Conservation (phyloP, 2,329 filamentous ascomycete species). For the Didymella keratinophila region DNA sequence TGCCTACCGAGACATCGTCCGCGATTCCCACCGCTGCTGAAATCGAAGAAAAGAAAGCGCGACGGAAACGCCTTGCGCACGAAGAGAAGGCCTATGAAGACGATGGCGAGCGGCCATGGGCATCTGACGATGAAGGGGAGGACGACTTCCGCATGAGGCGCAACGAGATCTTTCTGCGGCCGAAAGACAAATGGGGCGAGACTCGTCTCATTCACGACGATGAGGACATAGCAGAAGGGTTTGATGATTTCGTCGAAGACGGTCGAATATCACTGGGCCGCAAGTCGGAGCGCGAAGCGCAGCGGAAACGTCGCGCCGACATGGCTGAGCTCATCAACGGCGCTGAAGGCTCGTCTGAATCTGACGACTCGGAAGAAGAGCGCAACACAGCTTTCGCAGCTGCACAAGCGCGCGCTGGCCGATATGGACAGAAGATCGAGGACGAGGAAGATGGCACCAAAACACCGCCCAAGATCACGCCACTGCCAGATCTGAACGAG, state of each 20-base stretch:
- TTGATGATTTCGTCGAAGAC: constrained; percentile 90
- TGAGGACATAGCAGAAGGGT: constrained; percentile 91
- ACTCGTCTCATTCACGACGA: constrained; percentile 83
- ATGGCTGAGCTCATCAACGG: constrained; percentile 85
- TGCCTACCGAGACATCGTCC: constrained; percentile 43
- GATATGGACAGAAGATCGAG: constrained; percentile 68
- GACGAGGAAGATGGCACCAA: constrained; percentile 57
- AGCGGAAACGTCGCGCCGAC: constrained; percentile 71
- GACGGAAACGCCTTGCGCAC: constrained; percentile 79
- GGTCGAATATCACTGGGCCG: constrained; percentile 79
- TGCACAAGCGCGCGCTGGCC: constrained; percentile 85
- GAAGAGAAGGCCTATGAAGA: constrained; percentile 69
- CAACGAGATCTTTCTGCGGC: constrained; percentile 58
- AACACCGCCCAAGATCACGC: constrained; percentile 76
- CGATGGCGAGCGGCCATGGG: constrained; percentile 54
- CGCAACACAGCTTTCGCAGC: constrained; percentile 83
- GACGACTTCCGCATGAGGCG: constrained; percentile 50
- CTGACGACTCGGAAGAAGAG: constrained; percentile 69
- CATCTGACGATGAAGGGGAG: constrained; percentile 50
- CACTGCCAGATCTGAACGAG: constrained; percentile 75
- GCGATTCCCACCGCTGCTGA: constrained; percentile 82
- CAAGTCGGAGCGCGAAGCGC: constrained; percentile 77
- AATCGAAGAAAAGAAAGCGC: constrained; percentile 89
- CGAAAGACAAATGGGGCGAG: constrained; percentile 69
- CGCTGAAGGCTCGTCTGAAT: constrained; percentile 77